A percentile compares a stretch with the other conserved stretches of the same genome.
phyloP scores from a whole-genome alignment of 768 basidiomycete species.

The Termitomyces sp. region DNA sequence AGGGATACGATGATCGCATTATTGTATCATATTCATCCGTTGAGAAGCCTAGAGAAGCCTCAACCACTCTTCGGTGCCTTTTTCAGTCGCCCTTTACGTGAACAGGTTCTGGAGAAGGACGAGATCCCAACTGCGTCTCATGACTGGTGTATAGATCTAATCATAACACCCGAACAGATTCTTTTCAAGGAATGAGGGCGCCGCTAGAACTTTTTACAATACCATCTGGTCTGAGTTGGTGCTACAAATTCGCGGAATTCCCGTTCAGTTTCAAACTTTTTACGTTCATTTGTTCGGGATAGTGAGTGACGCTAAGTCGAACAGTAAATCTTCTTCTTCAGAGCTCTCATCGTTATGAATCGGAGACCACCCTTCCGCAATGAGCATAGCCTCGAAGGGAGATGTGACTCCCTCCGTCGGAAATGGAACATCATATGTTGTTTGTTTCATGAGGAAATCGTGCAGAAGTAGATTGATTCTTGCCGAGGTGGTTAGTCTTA shows the following conservation, averaged over 20 bases:
- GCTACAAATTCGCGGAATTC: too few species aligned
- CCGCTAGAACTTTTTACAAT: slow-evolving; percentile 5
- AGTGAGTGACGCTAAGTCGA: neutral
- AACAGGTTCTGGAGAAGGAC: slow-evolving; percentile 36
- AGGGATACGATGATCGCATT: too few species aligned
- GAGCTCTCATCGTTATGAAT: slow-evolving; percentile 19
- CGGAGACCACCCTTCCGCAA: slow-evolving; percentile 22
- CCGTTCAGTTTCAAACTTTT: too few species aligned
- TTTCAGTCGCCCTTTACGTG: too few species aligned
- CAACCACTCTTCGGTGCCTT: too few species aligned
- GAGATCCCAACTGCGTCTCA: slow-evolving; percentile 51
- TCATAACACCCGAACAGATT: slow-evolving; percentile 47
- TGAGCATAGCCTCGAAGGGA: slow-evolving; percentile 29
- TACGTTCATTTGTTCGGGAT: too few species aligned
- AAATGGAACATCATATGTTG: slow-evolving; percentile 23
- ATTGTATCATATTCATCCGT: too few species aligned
- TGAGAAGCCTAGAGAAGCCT: too few species aligned
- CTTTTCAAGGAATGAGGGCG: slow-evolving; percentile 15
- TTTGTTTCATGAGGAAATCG: slow-evolving; percentile 29
- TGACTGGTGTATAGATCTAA: slow-evolving; percentile 57
- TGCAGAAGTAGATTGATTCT: slow-evolving; percentile 30
- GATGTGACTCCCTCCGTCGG: slow-evolving; percentile 24
- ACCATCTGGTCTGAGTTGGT: neutral
- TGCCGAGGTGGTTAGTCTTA: neutral
- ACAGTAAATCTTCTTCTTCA: slow-evolving; percentile 21